A percentile compares a stretch with the other conserved stretches of the same genome.
phyloP scores from a whole-genome alignment of 2,329 filamentous ascomycete genomes.

The Paraphoma sp. region DNA sequence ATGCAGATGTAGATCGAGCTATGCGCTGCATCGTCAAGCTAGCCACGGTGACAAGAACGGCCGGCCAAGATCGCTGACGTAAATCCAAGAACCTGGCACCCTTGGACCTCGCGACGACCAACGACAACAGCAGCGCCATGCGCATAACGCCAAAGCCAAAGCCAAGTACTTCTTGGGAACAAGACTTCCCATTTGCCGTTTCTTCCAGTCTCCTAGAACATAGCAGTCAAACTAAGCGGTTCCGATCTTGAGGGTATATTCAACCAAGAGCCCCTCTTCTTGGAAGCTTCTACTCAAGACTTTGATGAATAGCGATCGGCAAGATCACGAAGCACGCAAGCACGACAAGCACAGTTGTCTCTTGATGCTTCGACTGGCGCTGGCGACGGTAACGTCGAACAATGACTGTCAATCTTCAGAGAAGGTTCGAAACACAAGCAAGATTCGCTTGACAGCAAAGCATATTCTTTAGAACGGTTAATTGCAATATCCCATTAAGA shows the following conservation, averaged over 20 bases:
- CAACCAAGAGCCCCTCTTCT: not conserved
- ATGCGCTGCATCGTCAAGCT: too few species aligned
- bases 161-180: slow-evolving; percentile 1
- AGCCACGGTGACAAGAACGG: too few species aligned
- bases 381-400: too few species aligned
- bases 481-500: too few species aligned
- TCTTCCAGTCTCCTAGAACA: slow-evolving; percentile 1
- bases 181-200: slow-evolving; percentile 6
- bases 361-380: too few species aligned
- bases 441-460: too few species aligned
- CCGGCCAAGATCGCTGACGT: slow-evolving; percentile 8
- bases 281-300: not conserved
- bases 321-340: too few species aligned
- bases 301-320: too few species aligned
- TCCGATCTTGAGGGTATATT: not conserved
- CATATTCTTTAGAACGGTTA: too few species aligned
- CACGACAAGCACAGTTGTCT: too few species aligned
- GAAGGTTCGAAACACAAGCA: too few species aligned
- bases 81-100: slow-evolving; percentile 1
- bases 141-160: not conserved
- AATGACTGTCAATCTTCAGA: too few species aligned
- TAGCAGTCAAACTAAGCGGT: not conserved
- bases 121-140: not conserved
- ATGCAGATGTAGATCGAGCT: not conserved
- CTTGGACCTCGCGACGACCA: slow-evolving; percentile 1